Base-by-base conservation (phyloP, 495 filamentous ascomycete genomes). In the Baudoinia panamericana region DNA sequence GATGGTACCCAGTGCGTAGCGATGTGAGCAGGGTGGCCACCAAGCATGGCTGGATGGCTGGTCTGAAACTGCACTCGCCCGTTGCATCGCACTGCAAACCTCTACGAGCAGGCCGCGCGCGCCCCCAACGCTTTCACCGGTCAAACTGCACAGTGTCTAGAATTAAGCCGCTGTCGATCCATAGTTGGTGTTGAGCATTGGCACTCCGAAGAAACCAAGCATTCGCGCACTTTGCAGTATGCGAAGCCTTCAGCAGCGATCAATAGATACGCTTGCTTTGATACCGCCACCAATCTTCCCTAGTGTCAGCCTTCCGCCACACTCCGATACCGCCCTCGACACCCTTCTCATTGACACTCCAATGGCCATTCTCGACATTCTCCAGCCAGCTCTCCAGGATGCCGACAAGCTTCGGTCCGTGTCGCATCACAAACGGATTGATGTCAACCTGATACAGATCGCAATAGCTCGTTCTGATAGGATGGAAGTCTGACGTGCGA, bases 1-100 rank as follows among this genome's bases (percentile, higher is more conserved):
- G 45, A 50, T 2, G 56, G 45, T 1, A 48, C 40, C 20, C 30
- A 36, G 20, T 60, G 59, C 39, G n/a, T 20, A 1, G 41, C 57
- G 19, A 62, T 62, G 58, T 61, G 45, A 48, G 16, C 32, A 29
- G 26, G n/a, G n/a, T n/a, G n/a, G n/a, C n/a, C n/a, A n/a, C n/a
- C n/a, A n/a, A n/a, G n/a, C n/a, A n/a, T n/a, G n/a, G n/a, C n/a
- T n/a, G n/a, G n/a, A n/a, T n/a, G n/a, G n/a, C n/a, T n/a, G n/a
- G n/a, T n/a, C n/a, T n/a, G n/a, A n/a, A n/a, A n/a, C n/a, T n/a
- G n/a, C n/a, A n/a, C n/a, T n/a, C n/a, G n/a, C n/a, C n/a, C n/a
- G n/a, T n/a, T n/a, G n/a, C n/a, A n/a, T n/a, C n/a, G n/a, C n/a
- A n/a, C n/a, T n/a, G n/a, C n/a, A n/a, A n/a, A n/a, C n/a, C n/a